Evolutionary conservation across 2,329 filamentous ascomycete species (phyloP), one percentile per base, ranked within the genome.

Genomic region (Ceratocystis colombiana): DNA sequence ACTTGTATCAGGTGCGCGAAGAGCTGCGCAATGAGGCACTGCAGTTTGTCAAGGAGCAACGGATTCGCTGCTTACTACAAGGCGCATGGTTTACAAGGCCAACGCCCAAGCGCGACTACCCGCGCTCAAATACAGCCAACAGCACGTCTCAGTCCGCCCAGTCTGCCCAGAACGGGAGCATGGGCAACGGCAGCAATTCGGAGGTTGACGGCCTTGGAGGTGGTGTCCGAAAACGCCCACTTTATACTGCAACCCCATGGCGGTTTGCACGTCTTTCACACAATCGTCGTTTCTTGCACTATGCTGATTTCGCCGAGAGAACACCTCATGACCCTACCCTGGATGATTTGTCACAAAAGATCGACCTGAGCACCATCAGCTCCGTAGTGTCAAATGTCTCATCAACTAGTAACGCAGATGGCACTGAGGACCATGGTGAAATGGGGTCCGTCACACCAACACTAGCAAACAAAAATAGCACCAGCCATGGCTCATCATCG

Each of bases 11-110:
- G 76, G 89, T 96, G n/a, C 88, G 91, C 44, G 90, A 96, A 65
- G 90, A 96, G 74, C 81, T 97, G 57, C 88, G 90, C 71, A 86
- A 93, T 71, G 94, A 99, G 75, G 91, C 93, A 10, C 78, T 96
- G 65, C 90, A 96, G 72, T 99, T 99, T 73, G 89, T 97, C 76
- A 96, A 96, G 76, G 94, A 99, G 77, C 94, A 99, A 75, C 86
- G 94, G 46, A 89, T 97, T 68, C 84, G 94, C 65, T 96, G 92
- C 73, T 79, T 99, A 48, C 82, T 97, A 3, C 83, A 90, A 70
- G 94, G 94, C 5, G 86, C 88, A 8, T 99, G 94, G 94, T 99
- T 97, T 77, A 74, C 78, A 73, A 76, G 81, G 75, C 75, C 81
- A 4, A 72, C 76, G 10, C 74, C 77, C 63, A 75, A 72, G 69